Evolutionary conservation across 306 rosid genomes (phyloP).

Genomic region (Dalbergia cochinchinensis): DNA sequence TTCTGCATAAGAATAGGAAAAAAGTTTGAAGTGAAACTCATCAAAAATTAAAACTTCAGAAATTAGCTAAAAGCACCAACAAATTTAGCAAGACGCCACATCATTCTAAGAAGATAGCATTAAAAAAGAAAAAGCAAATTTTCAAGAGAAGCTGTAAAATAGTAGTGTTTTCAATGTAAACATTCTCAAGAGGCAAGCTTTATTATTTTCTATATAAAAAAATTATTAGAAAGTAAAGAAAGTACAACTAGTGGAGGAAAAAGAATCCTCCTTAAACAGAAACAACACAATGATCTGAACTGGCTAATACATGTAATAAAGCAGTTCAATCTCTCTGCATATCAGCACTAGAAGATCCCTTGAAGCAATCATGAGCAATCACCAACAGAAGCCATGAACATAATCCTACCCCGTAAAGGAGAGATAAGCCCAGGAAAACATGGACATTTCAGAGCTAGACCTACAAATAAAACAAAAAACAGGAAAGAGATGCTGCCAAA

Average conservation of each 20-base stretch:
- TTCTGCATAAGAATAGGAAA: constrained; percentile 67
- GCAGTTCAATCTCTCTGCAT: background rate
- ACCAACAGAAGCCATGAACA: too few species aligned
- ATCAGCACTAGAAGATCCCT: background rate
- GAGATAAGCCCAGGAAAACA: too few species aligned
- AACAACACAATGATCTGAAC: constrained; percentile 4
- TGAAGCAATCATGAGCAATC: background rate
- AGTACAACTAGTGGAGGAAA: constrained; percentile 5
- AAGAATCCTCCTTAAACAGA: constrained; percentile 6
- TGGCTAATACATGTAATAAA: background rate
- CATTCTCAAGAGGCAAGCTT: background rate
- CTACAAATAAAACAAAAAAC: too few species aligned
- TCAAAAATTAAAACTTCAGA: background rate
- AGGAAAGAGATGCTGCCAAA: too few species aligned
- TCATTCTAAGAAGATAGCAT: constrained; percentile 19
- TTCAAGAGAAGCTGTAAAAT: constrained; percentile 11
- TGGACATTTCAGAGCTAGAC: too few species aligned
- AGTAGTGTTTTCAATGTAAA: constrained; percentile 12
- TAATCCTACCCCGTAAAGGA: too few species aligned
- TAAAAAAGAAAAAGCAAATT: background rate
- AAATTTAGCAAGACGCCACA: constrained; percentile 10
- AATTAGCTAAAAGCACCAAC: constrained; percentile 14
- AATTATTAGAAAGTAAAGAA: background rate
- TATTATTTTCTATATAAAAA: background rate
- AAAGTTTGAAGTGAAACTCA: constrained; percentile 39